Evolutionary conservation across 108 stramenopile species (phyloP).

Genomic region (Nitzschia inconspicua): DNA sequence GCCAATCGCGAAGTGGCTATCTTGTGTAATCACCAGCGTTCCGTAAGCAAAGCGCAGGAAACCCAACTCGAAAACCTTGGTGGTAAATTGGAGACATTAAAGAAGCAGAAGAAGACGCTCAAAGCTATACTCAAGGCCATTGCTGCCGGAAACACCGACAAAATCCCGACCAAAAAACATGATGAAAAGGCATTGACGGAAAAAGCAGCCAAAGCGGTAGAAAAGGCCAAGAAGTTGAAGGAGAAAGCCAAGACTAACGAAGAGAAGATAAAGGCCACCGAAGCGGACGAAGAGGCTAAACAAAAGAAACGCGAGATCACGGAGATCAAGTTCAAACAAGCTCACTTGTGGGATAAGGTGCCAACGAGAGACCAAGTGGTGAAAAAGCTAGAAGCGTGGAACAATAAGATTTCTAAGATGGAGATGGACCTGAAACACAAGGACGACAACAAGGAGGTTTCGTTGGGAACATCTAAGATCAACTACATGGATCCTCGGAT

Average conservation of each 20-base stretch:
- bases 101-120: conserved; percentile 83
- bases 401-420: conserved; percentile 83
- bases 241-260: conserved; percentile 92
- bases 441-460: conserved; percentile 99
- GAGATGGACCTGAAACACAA: conserved; percentile 95
- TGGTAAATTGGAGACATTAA: conserved; percentile 74
- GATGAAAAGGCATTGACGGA: conserved; percentile 57
- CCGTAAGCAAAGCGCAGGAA: conserved; percentile 95
- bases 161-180: conserved; percentile 75
- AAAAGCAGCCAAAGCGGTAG: conserved; percentile 58
- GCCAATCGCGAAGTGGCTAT: conserved; percentile 99
- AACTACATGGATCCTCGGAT: conserved; percentile 99
- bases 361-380: conserved; percentile 84
- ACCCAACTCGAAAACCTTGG: conserved; percentile 76
- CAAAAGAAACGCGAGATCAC: conserved; percentile 56
- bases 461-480: conserved; percentile 88
- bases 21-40: conserved; percentile 98
- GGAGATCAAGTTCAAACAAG: conserved; percentile 68
- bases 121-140: conserved; percentile 71
- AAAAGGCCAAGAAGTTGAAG: conserved; percentile 88
- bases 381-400: conserved; percentile 83
- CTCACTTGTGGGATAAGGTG: conserved; percentile 88
- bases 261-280: conserved; percentile 90
- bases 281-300: conserved; percentile 86
- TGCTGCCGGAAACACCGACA: conserved; percentile 52